Base-by-base conservation (phyloP, 2,329 filamentous ascomycete species). In the Aspergillus sojae region DNA sequence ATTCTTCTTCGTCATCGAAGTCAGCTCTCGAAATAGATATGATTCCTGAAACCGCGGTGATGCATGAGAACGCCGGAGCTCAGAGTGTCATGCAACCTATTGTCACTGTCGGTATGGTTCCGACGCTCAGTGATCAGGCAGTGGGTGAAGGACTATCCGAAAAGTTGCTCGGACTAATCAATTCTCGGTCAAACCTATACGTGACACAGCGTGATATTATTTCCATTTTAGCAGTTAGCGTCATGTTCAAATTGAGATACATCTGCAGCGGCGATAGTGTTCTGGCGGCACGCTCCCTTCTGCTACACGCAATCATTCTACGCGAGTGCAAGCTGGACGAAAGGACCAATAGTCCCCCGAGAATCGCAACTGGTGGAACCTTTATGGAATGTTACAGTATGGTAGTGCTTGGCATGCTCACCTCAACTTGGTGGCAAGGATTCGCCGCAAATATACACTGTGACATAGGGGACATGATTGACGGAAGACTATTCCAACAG, bases 391-490 rank as follows among this genome's bases (percentile, higher is more conserved):
- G 62, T 4, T 82, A 84, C 54, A 73, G 79, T 5, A 67, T 72
- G 26, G 72, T 73, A 23, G 77, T 79, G 14, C 70, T 73, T 32
- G 67, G 63, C 43, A 68, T 82, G 46, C 67, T 86, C 62, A 69
- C 70, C 23, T 78, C 75, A 23, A 62, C 67, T 56, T 70, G 62
- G 32, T 85, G 75, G 80, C 69, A 60, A 57, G 68, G 70, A 14
- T 71, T 69, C 48, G 69, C 77, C 48, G 57, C 60, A 4, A 54
- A 68, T 14, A 64, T 62, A 34, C 34, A 63, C 11, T 82, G 80
- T 67, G 84, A 88, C 69, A 70, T 87, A 6, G 79, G 79, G 19
- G 87, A 89, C 70, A 73, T 86, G 6, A 71, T 88, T 16, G 86
- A 89, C 72, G 86, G 86, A 7, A 79, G 85, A 45, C 69, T 86